These are phyloP conservation scores for Xylaria bambusicola DNA, from an alignment of 495 filamentous ascomycete species.

Conservation along the genomic window DNA sequence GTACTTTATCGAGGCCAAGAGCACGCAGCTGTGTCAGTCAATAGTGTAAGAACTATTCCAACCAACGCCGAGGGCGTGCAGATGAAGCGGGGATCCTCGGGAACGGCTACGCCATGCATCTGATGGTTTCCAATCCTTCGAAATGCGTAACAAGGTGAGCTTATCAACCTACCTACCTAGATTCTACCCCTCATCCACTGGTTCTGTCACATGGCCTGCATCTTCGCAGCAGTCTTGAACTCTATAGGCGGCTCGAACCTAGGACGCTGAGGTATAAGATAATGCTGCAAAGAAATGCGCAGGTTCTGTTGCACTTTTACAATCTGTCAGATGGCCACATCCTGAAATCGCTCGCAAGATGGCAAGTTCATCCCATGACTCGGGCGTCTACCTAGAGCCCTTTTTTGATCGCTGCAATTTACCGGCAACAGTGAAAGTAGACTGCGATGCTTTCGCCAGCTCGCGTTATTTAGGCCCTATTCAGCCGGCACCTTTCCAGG, in stretches of 20 bases:
- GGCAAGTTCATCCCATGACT: slow-evolving; percentile 24
- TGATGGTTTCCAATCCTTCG: slow-evolving; percentile 20
- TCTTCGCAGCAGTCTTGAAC: background rate
- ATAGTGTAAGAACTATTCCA: too few species aligned
- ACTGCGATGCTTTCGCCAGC: slow-evolving; percentile 29
- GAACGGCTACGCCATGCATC: background rate
- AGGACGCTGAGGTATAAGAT: slow-evolving; percentile 6
- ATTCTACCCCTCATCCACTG: slow-evolving; percentile 30
- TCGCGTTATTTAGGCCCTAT: slow-evolving; percentile 25
- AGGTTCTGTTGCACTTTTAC: background rate
- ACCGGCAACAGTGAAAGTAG: slow-evolving; percentile 22
- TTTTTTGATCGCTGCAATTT: slow-evolving; percentile 33
- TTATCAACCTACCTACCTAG: slow-evolving; percentile 32
- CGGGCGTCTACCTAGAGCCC: slow-evolving; percentile 22
- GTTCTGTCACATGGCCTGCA: slow-evolving; percentile 24
- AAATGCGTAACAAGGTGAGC: slow-evolving; percentile 13
- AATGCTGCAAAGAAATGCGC: background rate
- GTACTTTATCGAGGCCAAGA: too few species aligned
- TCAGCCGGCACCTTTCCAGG: slow-evolving; percentile 41
- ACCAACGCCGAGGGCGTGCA: background rate
- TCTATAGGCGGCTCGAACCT: background rate
- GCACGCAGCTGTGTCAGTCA: too few species aligned
- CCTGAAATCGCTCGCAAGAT: slow-evolving; percentile 17
- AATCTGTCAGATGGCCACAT: background rate
- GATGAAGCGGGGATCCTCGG: slow-evolving; percentile 8